Percentiles rank a stretch among this genome's conserved stretches.
Evolutionary conservation across 768 basidiomycete genomes (phyloP).

Genomic region (Tulasnella sp.): DNA sequence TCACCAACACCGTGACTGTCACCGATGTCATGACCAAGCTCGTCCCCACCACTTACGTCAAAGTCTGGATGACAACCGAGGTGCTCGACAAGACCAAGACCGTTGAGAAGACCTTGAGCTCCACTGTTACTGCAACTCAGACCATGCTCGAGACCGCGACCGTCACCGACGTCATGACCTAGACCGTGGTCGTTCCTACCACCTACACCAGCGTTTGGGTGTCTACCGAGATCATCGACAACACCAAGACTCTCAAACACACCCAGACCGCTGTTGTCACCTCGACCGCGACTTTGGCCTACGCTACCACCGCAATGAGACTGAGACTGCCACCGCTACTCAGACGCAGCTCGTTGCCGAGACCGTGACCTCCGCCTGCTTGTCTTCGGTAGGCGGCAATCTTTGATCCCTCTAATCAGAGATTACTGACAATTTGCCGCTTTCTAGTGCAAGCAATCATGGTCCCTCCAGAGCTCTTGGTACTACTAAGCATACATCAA

Average conservation of each 20-base stretch:
- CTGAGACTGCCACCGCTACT: conserved; percentile 24
- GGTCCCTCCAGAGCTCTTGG: conserved; percentile 7
- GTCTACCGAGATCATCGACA: conserved; percentile 56
- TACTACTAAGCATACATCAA: conserved; percentile 6
- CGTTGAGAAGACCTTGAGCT: conserved; percentile 14
- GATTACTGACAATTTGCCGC: background rate
- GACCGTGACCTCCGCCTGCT: conserved; percentile 11
- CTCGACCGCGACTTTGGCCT: conserved; percentile 40
- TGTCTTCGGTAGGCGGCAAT: background rate
- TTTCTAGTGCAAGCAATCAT: conserved; percentile 37
- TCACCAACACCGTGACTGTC: conserved; percentile 43
- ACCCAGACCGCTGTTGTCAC: conserved; percentile 31
- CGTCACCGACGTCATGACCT: conserved; percentile 43
- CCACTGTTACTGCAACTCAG: conserved; percentile 37
- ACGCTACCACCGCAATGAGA: conserved; percentile 47
- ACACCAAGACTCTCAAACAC: conserved; percentile 41
- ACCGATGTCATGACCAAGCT: conserved; percentile 36
- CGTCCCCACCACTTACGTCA: conserved; percentile 57
- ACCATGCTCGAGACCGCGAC: conserved; percentile 43
- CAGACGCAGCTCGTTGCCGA: conserved; percentile 13
- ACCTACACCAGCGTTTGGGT: conserved; percentile 55
- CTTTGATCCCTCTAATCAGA: background rate
- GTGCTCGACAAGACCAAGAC: conserved; percentile 53
- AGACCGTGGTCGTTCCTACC: conserved; percentile 49
- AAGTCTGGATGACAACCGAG: conserved; percentile 53